Base-by-base conservation (phyloP, 805 yeast genomes). In the Komagataella pastoris region DNA sequence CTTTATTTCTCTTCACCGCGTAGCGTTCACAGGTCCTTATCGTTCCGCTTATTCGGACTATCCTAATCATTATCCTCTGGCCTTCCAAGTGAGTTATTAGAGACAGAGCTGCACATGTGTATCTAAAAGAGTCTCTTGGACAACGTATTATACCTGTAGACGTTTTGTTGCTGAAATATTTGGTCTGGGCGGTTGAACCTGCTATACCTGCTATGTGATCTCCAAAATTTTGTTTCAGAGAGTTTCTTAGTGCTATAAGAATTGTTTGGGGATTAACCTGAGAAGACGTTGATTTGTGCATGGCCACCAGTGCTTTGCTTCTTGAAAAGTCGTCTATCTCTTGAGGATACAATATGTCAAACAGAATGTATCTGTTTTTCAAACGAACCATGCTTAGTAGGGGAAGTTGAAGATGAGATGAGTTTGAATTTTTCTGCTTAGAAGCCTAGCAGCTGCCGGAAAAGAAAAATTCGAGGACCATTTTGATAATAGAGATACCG, bases 111-210 rank as follows among this genome's bases (percentile, higher is more conserved):
- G 84, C 87, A 53, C 87, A 70, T 1, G 88, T 77, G 3, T 76
- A 58, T 47, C 81, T 78, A 50, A 72, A 75, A 52, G 81, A 80
- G 48, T 78, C 85, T 52, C 95, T 65, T 7, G 83, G 75, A 53
- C 91, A 85, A 55, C 96, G 73, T 17, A 91, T 59, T 3, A 90
- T 90, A 0, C 97, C 97, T 0, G 89, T 82, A 0, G 89, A 80
- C 0, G 97, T 89, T 58, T 75, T 76, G 51, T 79, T 79, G 14
- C 93, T 85, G 65, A 87, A 90, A 63, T 89, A 89, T 61, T 88
- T 87, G 50, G 90, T 66, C 14, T 79, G 75, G 3, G 86, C 61
- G 30, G 83, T 74, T 54, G 79, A 66, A 1, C 81, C 79, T 3
- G 79, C 79, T 17, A 74, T 70, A 0, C 93, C 95, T 0, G 77